phyloP scores from a whole-genome alignment of 2,329 filamentous ascomycete genomes.

The Penicillium fuscoglaucum region DNA sequence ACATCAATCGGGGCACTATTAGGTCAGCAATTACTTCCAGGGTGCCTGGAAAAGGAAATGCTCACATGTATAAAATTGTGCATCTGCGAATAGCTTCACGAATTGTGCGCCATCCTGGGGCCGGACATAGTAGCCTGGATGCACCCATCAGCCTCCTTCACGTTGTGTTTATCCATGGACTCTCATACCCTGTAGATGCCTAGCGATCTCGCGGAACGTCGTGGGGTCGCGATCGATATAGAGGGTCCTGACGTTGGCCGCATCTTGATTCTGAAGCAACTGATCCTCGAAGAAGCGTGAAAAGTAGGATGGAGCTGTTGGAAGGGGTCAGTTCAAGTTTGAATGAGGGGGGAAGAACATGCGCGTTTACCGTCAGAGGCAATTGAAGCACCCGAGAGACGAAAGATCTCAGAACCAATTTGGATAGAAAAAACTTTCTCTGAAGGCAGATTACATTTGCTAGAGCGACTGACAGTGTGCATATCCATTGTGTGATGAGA shows the following conservation, averaged over 20 bases:
- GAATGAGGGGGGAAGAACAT: not conserved
- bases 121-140: constrained; percentile 72
- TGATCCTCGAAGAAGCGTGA: constrained; percentile 91
- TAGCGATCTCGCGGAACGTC: constrained; percentile 84
- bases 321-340: constrained; percentile 46
- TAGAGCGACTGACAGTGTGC: not conserved
- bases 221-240: constrained; percentile 93
- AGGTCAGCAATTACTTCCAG: constrained; percentile 1
- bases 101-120: constrained; percentile 83
- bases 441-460: constrained; percentile 46
- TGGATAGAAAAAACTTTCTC: constrained; percentile 70
- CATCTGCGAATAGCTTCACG: constrained; percentile 89
- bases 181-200: constrained; percentile 72
- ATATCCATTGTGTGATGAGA: not conserved
- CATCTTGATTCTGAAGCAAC: constrained; percentile 60
- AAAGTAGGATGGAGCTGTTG: constrained; percentile 89
- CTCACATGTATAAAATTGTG: constrained; percentile 87
- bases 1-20: constrained; percentile 80
- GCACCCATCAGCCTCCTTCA: constrained; percentile 5
- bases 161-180: not conserved
- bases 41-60: constrained; percentile 4
- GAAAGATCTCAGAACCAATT: constrained; percentile 68
- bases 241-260: constrained; percentile 68
- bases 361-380: constrained; percentile 66
- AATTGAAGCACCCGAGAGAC: constrained; percentile 67